Base-by-base conservation (phyloP, 805 yeast genomes). In the Hanseniaspora clermontiae region DNA sequence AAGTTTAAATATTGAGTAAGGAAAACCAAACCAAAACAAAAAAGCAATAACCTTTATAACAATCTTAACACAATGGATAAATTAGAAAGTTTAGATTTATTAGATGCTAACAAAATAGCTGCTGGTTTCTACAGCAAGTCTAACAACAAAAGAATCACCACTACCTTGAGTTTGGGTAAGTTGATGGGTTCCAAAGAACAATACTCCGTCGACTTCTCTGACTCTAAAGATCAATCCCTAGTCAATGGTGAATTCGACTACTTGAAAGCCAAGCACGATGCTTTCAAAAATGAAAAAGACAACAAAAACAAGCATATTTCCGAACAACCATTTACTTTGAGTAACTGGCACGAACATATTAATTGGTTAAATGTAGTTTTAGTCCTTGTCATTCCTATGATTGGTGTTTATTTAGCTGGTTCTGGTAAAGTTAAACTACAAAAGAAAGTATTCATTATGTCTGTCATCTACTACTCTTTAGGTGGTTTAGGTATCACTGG, bases 151-250 rank as follows among this genome's bases (percentile, higher is more conserved):
- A 74, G 75, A 57, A 81, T 80, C 53, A 77, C 91, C 70, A 80
- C 84, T 52, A 91, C 84, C 49, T 89, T 89, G 57, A 86, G 89
- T 19, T 84, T 89, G 51, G 93, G 93, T 43, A 73, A 73, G 50
- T 72, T 86, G 64, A 86, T 86, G 95, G 95, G 95, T 39, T 83
- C 91, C 51, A 84, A 84, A 66, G 77, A 79, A 43, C 75, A 84
- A 76, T 83, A 82, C 24, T 72, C 75, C 43, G 82, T 83, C 29
- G 80, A 86, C 45, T 87, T 85, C 43, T 37, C 40, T 37, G 48
- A 53, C n/a, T 14, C 39, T 12, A 39, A 46, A 31, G 57, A 53
- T 39, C 57, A 84, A 80, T 59, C 80, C 80, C 62, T 67, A 78
- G 53, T 77, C 34, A 66, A 72, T 60, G 82, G 77, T 60, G 61